Evolutionary conservation across 768 basidiomycete genomes (phyloP).

Genomic region (Termitomyces sp.): DNA sequence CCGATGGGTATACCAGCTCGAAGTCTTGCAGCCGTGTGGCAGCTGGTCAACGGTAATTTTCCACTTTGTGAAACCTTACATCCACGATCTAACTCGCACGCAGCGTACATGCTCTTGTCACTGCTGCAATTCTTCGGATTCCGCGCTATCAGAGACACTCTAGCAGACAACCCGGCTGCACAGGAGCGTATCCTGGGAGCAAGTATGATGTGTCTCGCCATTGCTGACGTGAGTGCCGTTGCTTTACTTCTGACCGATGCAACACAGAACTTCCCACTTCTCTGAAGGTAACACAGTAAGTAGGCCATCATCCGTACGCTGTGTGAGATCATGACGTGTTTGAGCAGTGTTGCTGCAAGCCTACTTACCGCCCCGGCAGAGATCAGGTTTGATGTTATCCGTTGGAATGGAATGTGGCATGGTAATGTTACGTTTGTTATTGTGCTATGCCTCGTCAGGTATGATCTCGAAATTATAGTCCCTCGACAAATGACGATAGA

Average conservation of each 20-base stretch:
- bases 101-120: conserved; percentile 34
- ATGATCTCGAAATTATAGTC: conserved; percentile 5
- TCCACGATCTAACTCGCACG: conserved; percentile 3
- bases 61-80: neutral
- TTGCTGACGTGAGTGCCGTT: conserved; percentile 57
- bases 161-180: conserved; percentile 48
- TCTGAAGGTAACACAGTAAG: conserved; percentile 57
- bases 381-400: conserved; percentile 39
- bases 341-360: conserved; percentile 53
- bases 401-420: conserved; percentile 72
- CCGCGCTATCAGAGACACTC: conserved; percentile 56
- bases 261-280: neutral
- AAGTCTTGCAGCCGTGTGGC: conserved; percentile 59
- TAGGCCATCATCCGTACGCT: conserved; percentile 24
- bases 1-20: conserved; percentile 37
- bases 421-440: conserved; percentile 68
- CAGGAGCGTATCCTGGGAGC: conserved; percentile 70
- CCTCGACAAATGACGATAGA: neutral
- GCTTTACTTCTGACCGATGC: neutral
- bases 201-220: conserved; percentile 52
- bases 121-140: conserved; percentile 63
- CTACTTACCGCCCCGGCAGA: conserved; percentile 53
- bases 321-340: conserved; percentile 2
- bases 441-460: conserved; percentile 56
- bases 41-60: conserved; percentile 57